Percentiles rank a stretch among this genome's conserved stretches.
phyloP scores from a whole-genome alignment of 495 filamentous ascomycete species.

The Penicillium canescens region DNA sequence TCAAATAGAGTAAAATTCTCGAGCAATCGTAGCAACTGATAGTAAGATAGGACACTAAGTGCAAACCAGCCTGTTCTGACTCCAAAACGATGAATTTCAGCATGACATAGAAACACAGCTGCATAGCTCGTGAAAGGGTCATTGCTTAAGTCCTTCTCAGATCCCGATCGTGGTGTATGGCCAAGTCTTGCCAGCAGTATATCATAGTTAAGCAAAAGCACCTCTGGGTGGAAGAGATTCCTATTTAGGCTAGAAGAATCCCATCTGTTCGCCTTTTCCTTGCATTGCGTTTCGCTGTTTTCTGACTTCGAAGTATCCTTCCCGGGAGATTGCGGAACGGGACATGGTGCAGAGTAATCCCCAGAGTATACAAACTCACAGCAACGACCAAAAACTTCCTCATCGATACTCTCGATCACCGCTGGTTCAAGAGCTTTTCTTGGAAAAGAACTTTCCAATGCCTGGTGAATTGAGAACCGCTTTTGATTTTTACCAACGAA shows the following conservation, averaged over 20 bases:
- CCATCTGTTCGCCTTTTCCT: conserved; percentile 6
- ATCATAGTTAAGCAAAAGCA: neutral
- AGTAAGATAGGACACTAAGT: conserved; percentile 27
- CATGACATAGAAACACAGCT: conserved; percentile 30
- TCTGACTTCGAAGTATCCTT: neutral
- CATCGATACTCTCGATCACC: conserved; percentile 11
- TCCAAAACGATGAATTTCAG: conserved; percentile 29
- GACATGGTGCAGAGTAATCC: conserved; percentile 17
- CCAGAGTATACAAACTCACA: conserved; percentile 20
- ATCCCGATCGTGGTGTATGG: neutral
- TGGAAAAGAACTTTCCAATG: conserved; percentile 8
- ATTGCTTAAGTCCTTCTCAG: conserved; percentile 1
- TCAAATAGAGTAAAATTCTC: conserved; percentile 25
- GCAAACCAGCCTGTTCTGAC: conserved; percentile 24
- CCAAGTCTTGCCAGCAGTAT: conserved; percentile 6
- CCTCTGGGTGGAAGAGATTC: conserved; percentile 15
- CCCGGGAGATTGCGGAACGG: neutral
- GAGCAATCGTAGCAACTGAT: conserved; percentile 31
- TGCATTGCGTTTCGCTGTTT: neutral
- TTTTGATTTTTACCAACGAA: conserved; percentile 7
- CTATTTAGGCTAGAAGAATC: conserved; percentile 7
- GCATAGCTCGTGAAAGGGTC: conserved; percentile 26
- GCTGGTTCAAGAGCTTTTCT: conserved; percentile 1
- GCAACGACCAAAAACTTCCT: conserved; percentile 17
- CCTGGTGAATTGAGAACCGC: conserved; percentile 9